Conservation (phyloP, 345 rosid genomes). For the Eutrema japonicum region DNA sequence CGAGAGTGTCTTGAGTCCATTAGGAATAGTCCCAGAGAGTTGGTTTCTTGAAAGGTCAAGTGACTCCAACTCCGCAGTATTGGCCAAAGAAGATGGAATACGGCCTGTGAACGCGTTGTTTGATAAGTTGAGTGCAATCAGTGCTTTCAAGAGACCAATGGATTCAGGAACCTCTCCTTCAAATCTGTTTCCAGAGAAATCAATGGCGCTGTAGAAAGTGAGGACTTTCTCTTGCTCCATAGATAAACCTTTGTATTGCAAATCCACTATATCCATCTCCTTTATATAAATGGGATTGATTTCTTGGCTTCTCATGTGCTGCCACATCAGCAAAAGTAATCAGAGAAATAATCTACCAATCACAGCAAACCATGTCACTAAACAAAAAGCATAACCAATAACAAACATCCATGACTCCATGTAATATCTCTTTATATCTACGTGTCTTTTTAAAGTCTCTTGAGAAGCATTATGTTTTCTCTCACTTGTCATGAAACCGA, state of each 20-base stretch:
- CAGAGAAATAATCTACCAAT: no score
- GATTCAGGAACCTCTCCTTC: slow-evolving; percentile 14
- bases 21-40: slow-evolving; percentile 24
- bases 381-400: no score
- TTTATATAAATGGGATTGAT: no score
- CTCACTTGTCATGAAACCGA: no score
- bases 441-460: no score
- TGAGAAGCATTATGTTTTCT: no score
- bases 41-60: slow-evolving; percentile 29
- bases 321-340: no score
- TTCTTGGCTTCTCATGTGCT: no score
- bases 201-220: slow-evolving; percentile 1
- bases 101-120: slow-evolving; percentile 33
- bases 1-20: slow-evolving; percentile 3
- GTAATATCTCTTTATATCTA: no score
- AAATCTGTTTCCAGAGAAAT: slow-evolving; percentile 17
- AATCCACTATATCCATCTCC: slow-evolving; percentile 6
- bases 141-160: slow-evolving; percentile 18
- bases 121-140: slow-evolving; percentile 33
- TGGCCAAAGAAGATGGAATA: slow-evolving; percentile 25
- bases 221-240: background rate
- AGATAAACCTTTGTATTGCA: slow-evolving; percentile 20
- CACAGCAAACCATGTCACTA: no score
- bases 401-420: no score
- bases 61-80: slow-evolving; percentile 1